Evolutionary conservation across 371 early-diverging fungal species (phyloP), one percentile per base, ranked within the genome.

Genomic region (Lichtheimia corymbifera): DNA sequence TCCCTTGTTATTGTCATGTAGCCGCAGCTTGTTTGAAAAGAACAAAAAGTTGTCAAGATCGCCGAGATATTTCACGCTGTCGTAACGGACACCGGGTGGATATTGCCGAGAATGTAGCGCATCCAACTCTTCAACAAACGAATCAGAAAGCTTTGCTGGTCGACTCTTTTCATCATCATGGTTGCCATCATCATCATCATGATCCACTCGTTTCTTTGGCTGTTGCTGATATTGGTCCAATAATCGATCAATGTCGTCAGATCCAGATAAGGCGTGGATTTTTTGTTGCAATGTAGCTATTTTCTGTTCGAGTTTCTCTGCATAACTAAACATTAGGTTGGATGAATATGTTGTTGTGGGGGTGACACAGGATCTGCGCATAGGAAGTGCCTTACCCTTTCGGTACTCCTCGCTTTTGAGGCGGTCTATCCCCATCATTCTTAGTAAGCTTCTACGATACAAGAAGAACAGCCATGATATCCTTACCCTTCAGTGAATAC

Each of bases 251-350:
- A 50, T 14, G 44, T 51, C 5, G 35, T 42, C 53, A 35, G 22
- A 20, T 11, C 65, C 58, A 4, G 56, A 41, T 4, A 55, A n/a
- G 18, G 50, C 45, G 18, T 57, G 55, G 5, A 76, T 17, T 2
- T 53, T n/a, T 13, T 64, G 24, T 65, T 80, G 76, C 5, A 80
- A 72, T 17, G 62, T 71, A 56, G 66, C 53, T 18, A 80, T 74
- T 40, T 76, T 65, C 45, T 73, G 71, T 61, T 80, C 80, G 41
- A 80, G 64, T 17, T 75, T 73, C 47, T 77, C 80, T n/a, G 76
- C 73, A 45, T 80, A 77, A 9, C 79, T 72, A 52, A 24, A 15
- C 24, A 40, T 44, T 22, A 45, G 18, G 25, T 20, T 4, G 35
- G 27, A 5, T 9, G 5, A 5, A 6, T 6, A 9, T 6, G 35